Conservation (phyloP, 805 yeast species). For the Saccharomycopsis sp. region DNA sequence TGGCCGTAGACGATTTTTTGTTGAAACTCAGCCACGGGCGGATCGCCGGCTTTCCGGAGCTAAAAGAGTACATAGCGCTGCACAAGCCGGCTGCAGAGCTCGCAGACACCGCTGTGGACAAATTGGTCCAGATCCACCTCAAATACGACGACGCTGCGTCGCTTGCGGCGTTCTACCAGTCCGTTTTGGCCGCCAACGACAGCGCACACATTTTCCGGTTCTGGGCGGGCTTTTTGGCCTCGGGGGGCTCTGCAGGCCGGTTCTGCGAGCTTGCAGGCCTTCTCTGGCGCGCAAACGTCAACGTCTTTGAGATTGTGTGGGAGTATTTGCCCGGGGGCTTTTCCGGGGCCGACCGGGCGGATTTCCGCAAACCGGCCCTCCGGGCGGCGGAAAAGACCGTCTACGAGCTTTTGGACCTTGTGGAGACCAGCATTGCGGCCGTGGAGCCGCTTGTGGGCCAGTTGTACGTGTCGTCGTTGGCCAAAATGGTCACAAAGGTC, state of each 20-base stretch:
- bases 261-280: background rate
- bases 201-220: background rate
- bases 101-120: background rate
- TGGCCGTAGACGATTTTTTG: background rate
- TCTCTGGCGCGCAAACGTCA: background rate
- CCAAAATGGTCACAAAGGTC: background rate
- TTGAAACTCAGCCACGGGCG: background rate
- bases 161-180: background rate
- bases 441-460: background rate
- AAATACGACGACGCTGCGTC: background rate
- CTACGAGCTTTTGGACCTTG: background rate
- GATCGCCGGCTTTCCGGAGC: background rate
- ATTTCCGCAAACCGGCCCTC: background rate
- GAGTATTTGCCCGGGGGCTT: background rate
- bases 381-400: background rate
- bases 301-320: constrained; percentile 6
- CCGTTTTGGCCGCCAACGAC: background rate
- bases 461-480: background rate
- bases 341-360: background rate
- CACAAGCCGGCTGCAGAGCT: background rate
- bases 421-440: background rate
- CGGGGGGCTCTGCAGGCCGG: background rate
- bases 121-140: background rate
- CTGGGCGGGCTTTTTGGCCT: background rate
- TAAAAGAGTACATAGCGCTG: background rate